phyloP scores from a whole-genome alignment of 495 filamentous ascomycete genomes.

The Pyrenula aspistea region DNA sequence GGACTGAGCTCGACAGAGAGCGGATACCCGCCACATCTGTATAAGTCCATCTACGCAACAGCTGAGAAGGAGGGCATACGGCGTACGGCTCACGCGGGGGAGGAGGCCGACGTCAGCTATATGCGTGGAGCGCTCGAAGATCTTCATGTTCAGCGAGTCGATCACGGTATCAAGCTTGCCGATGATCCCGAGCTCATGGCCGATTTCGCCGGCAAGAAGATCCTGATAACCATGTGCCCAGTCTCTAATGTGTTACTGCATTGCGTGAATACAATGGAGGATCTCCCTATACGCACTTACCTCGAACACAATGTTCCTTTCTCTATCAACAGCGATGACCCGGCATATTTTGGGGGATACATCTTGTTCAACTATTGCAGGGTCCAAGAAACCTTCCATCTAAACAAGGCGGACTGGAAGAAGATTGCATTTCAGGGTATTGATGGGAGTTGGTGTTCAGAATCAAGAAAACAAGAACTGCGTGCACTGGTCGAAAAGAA shows the following conservation, averaged over 20 bases:
- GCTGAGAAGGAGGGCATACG: conserved; percentile 39
- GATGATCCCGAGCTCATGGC: conserved; percentile 48
- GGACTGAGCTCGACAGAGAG: conserved; percentile 58
- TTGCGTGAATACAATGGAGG: conserved; percentile 40
- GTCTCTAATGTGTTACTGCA: conserved; percentile 58
- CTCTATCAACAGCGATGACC: conserved; percentile 66
- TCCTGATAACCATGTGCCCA: conserved; percentile 59
- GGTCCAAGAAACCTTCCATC: conserved; percentile 56
- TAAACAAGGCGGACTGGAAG: conserved; percentile 52
- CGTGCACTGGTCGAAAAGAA: conserved; percentile 23
- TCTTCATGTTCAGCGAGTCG: conserved; percentile 49
- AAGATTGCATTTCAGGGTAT: conserved; percentile 49
- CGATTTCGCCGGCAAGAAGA: conserved; percentile 39
- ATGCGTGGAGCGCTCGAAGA: conserved; percentile 49
- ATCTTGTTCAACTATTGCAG: conserved; percentile 66
- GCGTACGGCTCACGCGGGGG: conserved; percentile 61
- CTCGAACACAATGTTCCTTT: conserved; percentile 54
- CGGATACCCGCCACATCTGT: conserved; percentile 51
- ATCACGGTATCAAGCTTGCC: conserved; percentile 57
- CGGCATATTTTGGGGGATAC: conserved; percentile 72
- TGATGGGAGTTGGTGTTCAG: conserved; percentile 44
- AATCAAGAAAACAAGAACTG: conserved; percentile 28
- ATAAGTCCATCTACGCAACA: conserved; percentile 41
- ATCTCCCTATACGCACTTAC: conserved; percentile 53
- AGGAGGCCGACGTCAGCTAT: conserved; percentile 60